Conservation (phyloP, 2,329 filamentous ascomycete species). For the Sporothrix luriei region DNA sequence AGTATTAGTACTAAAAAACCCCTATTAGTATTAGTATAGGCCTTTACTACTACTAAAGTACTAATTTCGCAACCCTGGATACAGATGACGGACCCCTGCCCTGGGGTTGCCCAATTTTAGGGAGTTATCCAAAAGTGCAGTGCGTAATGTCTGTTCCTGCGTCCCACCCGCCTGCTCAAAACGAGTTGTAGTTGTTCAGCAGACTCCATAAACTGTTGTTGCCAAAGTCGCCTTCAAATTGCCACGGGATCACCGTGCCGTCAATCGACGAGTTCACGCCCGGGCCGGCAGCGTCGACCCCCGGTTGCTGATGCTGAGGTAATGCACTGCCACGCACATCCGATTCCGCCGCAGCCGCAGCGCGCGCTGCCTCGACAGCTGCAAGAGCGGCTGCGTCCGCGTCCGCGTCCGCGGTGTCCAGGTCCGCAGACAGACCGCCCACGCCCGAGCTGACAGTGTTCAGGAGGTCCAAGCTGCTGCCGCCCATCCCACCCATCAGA, state of each 20-base stretch:
- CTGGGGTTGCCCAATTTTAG: constrained; percentile 3
- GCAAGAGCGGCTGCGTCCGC: constrained; percentile 15
- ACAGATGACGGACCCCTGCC: neutral
- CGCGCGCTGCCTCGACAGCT: neutral
- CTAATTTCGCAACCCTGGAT: too few relatives aligned
- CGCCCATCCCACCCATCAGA: constrained; percentile 4
- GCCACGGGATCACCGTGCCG: constrained; percentile 43
- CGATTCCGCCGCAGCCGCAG: neutral
- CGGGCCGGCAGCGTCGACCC: neutral
- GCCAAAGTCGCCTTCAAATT: constrained; percentile 59
- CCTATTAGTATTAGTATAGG: too few relatives aligned
- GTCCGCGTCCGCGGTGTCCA: constrained; percentile 12
- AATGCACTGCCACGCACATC: neutral
- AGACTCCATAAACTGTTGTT: constrained; percentile 60
- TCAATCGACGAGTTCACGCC: constrained; percentile 22
- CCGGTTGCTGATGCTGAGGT: neutral
- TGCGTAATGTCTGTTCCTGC: neutral
- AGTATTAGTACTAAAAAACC: too few relatives aligned
- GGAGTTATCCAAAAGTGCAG: neutral
- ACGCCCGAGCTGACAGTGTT: constrained; percentile 1
- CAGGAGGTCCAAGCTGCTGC: constrained; percentile 20
- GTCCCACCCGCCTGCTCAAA: constrained; percentile 6
- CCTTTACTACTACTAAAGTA: too few relatives aligned
- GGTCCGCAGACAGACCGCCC: constrained; percentile 4
- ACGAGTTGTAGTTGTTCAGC: constrained; percentile 53